Evolutionary conservation across 108 stramenopile genomes (phyloP).

Genomic region (Bacterosira constricta): DNA sequence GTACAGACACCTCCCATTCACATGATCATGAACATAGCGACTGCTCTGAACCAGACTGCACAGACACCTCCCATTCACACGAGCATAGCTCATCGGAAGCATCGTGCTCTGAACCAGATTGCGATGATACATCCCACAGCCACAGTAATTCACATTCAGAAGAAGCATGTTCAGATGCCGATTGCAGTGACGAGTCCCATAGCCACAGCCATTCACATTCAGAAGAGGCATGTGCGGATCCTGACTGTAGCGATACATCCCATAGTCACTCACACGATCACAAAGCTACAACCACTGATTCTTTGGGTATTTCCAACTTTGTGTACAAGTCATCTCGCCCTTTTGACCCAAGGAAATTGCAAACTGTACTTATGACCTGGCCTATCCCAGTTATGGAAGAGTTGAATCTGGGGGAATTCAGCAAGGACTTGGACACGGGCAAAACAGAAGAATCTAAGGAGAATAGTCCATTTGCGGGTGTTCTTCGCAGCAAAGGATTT

Average conservation of each 20-base stretch:
- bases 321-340: constrained; percentile 85
- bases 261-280: constrained; percentile 60
- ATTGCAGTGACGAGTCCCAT: background rate
- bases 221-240: constrained; percentile 43
- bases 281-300: constrained; percentile 54
- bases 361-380: constrained; percentile 58
- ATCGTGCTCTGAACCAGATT: constrained; percentile 43
- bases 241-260: constrained; percentile 43
- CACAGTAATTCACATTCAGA: constrained; percentile 28
- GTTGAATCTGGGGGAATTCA: constrained; percentile 55
- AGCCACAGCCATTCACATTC: constrained; percentile 24
- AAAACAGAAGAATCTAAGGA: constrained; percentile 13
- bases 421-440: constrained; percentile 18
- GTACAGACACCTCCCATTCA: constrained; percentile 32
- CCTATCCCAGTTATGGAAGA: constrained; percentile 83
- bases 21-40: constrained; percentile 31
- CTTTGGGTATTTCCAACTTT: constrained; percentile 84
- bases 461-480: constrained; percentile 60
- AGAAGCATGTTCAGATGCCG: constrained; percentile 10
- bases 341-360: constrained; percentile 69
- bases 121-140: constrained; percentile 24
- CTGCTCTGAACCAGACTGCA: constrained; percentile 18
- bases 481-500: constrained; percentile 92
- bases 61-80: constrained; percentile 42
- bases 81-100: constrained; percentile 18